Base-by-base conservation (phyloP, 1,284 basidiomycete genomes). In the Vanrija pseudolonga region DNA sequence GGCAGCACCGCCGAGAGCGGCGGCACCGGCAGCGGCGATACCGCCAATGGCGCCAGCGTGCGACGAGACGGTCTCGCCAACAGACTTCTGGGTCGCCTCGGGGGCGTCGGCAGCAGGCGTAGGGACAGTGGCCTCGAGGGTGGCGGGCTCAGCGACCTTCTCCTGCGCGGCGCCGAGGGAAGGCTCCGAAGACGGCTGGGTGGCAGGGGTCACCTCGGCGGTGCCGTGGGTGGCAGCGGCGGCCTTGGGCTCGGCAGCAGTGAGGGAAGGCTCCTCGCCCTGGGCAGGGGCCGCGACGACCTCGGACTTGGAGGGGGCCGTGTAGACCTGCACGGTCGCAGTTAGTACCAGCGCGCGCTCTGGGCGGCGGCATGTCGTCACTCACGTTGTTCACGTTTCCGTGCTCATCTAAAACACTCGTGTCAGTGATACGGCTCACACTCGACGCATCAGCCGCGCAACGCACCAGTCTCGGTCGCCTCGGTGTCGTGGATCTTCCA, bases 331-430 rank as follows among this genome's bases (percentile, higher is more conserved):
- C 17, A 19, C n/a, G 45, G 40, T 46, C 43, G 49, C 36, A 23
- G 38, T 40, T 22, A n/a, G 38, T 20, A 19, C 24, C 47, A 9
- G 38, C 19, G 37, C 4, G 44, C 44, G 22, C 37, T 23, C 14
- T 37, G 38, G n/a, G 43, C 38, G 24, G 18, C 44, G 12, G 24
- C 24, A 32, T 32, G 32, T 20, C 19, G 43, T 8, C 12, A 59
- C 63, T 38, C 49, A 69, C 71, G 56, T 77, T 77, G 74, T 77
- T 77, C 72, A 76, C 73, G 66, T 77, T 77, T 39, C 75, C 75
- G 42, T 72, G 71, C 44, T 73, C 69, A 53, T 77, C 74, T 73
- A 51, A 6, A n/a, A n/a, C n/a, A 24, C 20, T 23, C 18, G 28
- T 45, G 56, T 59, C 38, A 61, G 53, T 40, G 12, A n/a, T n/a